phyloP scores from a whole-genome alignment of 768 basidiomycete genomes.

The Naematelia aurantialba region DNA sequence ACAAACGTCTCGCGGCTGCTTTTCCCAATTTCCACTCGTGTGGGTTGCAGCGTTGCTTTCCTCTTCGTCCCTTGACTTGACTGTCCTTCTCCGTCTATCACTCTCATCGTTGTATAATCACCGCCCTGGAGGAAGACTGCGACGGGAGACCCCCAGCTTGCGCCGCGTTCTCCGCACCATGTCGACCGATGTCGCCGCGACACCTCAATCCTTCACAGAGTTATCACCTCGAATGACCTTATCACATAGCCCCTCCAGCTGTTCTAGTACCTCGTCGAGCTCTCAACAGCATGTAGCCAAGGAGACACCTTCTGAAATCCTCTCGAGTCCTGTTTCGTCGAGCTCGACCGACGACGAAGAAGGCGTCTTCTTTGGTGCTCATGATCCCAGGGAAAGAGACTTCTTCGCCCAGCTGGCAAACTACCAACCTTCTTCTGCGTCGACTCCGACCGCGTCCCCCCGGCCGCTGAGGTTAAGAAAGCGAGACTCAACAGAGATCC shows the following conservation, averaged over 20 bases:
- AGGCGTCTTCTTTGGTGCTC: conserved; percentile 33
- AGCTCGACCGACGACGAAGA: conserved; percentile 20
- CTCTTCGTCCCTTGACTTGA: too few species aligned
- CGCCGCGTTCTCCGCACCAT: background rate
- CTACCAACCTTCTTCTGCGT: conserved; percentile 6
- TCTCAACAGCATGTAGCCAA: background rate
- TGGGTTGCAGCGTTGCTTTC: too few species aligned
- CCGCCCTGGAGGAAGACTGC: background rate
- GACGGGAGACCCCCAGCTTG: background rate
- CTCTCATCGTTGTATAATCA: background rate
- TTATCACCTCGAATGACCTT: background rate
- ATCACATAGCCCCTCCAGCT: background rate
- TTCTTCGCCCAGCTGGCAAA: conserved; percentile 20
- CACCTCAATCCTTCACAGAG: background rate
- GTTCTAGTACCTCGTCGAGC: background rate
- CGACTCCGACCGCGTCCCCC: background rate
- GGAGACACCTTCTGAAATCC: background rate
- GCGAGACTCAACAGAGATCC: conserved; percentile 40
- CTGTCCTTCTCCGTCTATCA: background rate
- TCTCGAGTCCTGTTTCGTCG: background rate
- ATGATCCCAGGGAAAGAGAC: conserved; percentile 14
- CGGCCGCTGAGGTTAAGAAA: conserved; percentile 18
- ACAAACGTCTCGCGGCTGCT: background rate
- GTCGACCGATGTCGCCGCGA: background rate
- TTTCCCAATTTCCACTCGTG: background rate